phyloP scores from a whole-genome alignment of 1,139 yeast species.

The Wickerhamiella infanticola region DNA sequence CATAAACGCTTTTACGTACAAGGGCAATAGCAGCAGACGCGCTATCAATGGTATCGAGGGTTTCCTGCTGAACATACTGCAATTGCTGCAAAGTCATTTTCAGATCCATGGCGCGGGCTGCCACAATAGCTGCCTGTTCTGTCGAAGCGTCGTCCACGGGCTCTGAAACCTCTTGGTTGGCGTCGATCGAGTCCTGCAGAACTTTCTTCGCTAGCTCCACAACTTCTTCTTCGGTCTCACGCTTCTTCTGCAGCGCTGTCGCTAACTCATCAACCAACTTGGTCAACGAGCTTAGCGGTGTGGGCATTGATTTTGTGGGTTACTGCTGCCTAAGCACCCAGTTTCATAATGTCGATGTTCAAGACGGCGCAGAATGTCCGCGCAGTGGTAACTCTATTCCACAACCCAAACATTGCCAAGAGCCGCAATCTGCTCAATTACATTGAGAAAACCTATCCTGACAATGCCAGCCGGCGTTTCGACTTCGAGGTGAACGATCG shows the following conservation, averaged over 20 bases:
- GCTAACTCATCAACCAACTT: slow-evolving; percentile 15
- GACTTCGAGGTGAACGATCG: slow-evolving; percentile 22
- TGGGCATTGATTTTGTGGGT: not conserved
- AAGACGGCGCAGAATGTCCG: slow-evolving; percentile 12
- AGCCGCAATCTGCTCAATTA: slow-evolving; percentile 15
- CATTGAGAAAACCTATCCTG: slow-evolving; percentile 15
- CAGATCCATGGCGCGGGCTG: slow-evolving; percentile 2
- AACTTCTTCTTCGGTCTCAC: slow-evolving; percentile 8
- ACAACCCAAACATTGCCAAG: slow-evolving; percentile 14
- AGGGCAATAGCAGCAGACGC: slow-evolving; percentile 5
- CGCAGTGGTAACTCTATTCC: slow-evolving; percentile 11
- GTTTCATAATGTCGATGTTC: slow-evolving; percentile 11
- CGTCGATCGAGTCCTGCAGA: not conserved
- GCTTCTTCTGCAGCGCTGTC: slow-evolving; percentile 10
- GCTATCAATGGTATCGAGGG: slow-evolving; percentile 6
- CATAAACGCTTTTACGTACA: slow-evolving; percentile 7
- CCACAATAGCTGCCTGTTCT: slow-evolving; percentile 4
- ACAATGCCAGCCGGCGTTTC: slow-evolving; percentile 17
- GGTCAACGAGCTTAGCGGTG: slow-evolving; percentile 11
- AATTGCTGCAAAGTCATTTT: slow-evolving; percentile 10
- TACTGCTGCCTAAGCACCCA: not conserved
- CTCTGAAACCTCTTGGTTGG: not conserved
- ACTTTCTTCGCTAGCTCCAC: slow-evolving; percentile 12
- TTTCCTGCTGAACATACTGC: slow-evolving; percentile 8
- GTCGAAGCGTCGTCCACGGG: slow-evolving; percentile 1